phyloP scores from a whole-genome alignment of 176 grass and related monocot genomes.

The Musa acuminata region DNA sequence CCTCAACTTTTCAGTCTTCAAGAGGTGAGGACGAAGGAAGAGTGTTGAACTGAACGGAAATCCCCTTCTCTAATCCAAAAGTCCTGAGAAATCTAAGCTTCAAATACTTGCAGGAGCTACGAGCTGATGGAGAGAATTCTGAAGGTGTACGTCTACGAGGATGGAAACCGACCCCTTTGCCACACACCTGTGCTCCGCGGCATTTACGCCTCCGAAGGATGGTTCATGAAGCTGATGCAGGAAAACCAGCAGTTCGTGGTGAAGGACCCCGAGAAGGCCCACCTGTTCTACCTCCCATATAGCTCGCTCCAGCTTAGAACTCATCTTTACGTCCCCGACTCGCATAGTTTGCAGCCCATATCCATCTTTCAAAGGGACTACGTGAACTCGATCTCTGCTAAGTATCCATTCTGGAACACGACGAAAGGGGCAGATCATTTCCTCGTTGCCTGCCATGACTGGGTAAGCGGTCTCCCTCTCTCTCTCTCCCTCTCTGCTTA shows the following conservation, averaged over 20 bases:
- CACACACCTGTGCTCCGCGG: constrained; percentile 6
- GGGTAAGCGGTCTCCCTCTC: constrained; percentile 16
- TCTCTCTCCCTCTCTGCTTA: not conserved
- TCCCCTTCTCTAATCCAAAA: too few species aligned
- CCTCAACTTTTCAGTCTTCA: constrained; percentile 77
- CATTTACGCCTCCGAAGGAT: constrained; percentile 24
- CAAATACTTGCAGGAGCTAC: constrained; percentile 26
- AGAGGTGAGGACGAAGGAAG: constrained; percentile 31
- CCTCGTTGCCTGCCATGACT: constrained; percentile 36
- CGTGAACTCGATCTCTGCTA: constrained; percentile 24
- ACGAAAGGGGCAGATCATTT: constrained; percentile 34
- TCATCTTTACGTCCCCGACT: constrained; percentile 27
- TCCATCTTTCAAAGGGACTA: constrained; percentile 29
- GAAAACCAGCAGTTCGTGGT: constrained; percentile 18
- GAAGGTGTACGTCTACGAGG: constrained; percentile 32
- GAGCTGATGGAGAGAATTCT: constrained; percentile 37
- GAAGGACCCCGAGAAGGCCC: constrained; percentile 26
- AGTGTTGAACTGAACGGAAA: not conserved
- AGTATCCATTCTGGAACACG: constrained; percentile 34
- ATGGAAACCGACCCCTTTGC: constrained; percentile 27
- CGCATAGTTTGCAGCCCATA: constrained; percentile 25
- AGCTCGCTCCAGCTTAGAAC: constrained; percentile 24
- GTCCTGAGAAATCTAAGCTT: not conserved
- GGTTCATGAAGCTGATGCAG: constrained; percentile 25
- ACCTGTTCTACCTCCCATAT: constrained; percentile 42